Percentiles rank a stretch among this genome's conserved stretches.
These are phyloP conservation scores for Camelina sativa DNA, from an alignment of 345 rosid genomes.

Conservation along the genomic window DNA sequence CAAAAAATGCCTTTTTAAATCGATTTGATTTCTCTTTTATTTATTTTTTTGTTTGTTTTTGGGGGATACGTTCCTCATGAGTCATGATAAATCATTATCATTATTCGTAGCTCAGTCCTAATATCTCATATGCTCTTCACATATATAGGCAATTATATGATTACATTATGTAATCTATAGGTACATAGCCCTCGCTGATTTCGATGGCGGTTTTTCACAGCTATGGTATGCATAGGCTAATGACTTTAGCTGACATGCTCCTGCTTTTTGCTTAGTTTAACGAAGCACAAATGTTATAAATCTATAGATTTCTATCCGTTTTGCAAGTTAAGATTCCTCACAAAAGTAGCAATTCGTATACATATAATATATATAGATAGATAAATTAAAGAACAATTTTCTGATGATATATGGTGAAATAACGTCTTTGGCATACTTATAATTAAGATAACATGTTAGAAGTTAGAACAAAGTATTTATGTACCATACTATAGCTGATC, in stretches of 20 bases:
- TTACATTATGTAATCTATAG: constrained; percentile 33
- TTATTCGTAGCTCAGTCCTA: constrained; percentile 31
- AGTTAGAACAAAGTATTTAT: not conserved
- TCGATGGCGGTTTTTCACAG: constrained; percentile 33
- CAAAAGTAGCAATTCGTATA: constrained; percentile 10
- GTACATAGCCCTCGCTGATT: constrained; percentile 39
- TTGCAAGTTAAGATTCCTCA: constrained; percentile 14
- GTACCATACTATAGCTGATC: constrained; percentile 1
- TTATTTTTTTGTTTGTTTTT: too few species aligned
- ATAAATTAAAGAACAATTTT: too few species aligned
- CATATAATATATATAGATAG: too few species aligned
- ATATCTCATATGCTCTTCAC: constrained; percentile 17
- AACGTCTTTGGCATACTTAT: not conserved
- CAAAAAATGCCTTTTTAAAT: not conserved
- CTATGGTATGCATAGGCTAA: constrained; percentile 31
- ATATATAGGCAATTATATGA: constrained; percentile 24
- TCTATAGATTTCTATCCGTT: constrained; percentile 1
- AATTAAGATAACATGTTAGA: not conserved
- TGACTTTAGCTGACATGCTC: constrained; percentile 38
- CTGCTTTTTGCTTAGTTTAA: constrained; percentile 38
- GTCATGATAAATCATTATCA: constrained; percentile 5
- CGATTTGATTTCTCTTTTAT: not conserved
- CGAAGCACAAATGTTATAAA: constrained; percentile 25
- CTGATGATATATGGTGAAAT: not conserved
- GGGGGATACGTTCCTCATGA: not conserved